Percentiles rank a stretch among this genome's conserved stretches.
Conservation (phyloP, 441 rosid species). For the Francoa sonchifolia region DNA sequence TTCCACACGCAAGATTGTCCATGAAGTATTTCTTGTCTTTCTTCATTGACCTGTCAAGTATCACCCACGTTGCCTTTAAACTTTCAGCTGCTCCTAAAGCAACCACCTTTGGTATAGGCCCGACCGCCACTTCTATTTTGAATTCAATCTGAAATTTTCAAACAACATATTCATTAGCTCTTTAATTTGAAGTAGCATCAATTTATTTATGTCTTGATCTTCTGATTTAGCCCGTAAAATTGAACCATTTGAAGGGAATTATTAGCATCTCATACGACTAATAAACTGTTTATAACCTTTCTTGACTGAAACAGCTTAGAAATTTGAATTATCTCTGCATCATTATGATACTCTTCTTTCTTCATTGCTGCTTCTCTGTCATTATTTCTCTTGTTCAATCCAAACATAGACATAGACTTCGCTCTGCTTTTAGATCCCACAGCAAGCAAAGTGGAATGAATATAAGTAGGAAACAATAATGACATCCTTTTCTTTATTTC, state of each 20-base stretch:
- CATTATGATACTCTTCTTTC: constrained; percentile 24
- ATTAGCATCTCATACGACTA: not conserved
- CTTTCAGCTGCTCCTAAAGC: constrained; percentile 27
- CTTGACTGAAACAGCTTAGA: constrained; percentile 18
- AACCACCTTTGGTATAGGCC: constrained; percentile 23
- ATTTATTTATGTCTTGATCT: too few species aligned
- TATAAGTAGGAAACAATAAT: not conserved
- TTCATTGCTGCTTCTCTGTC: constrained; percentile 29
- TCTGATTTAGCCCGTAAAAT: not conserved
- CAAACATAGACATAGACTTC: constrained; percentile 29
- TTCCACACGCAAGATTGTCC: constrained; percentile 37
- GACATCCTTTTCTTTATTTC: not conserved
- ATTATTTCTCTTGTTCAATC: constrained; percentile 26
- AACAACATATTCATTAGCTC: constrained; percentile 3
- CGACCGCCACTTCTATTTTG: constrained; percentile 29
- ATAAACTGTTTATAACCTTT: constrained; percentile 17
- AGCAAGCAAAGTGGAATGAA: constrained; percentile 4
- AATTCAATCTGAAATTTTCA: constrained; percentile 30
- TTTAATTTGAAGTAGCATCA: too few species aligned
- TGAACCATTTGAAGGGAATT: not conserved
- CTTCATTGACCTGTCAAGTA: constrained; percentile 61
- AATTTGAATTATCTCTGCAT: constrained; percentile 23
- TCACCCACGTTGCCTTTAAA: constrained; percentile 20
- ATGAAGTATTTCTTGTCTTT: constrained; percentile 31
- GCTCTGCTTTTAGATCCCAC: constrained; percentile 45